Conservation (phyloP, 164 flowering plant species). For the Tetracentron sinense region DNA sequence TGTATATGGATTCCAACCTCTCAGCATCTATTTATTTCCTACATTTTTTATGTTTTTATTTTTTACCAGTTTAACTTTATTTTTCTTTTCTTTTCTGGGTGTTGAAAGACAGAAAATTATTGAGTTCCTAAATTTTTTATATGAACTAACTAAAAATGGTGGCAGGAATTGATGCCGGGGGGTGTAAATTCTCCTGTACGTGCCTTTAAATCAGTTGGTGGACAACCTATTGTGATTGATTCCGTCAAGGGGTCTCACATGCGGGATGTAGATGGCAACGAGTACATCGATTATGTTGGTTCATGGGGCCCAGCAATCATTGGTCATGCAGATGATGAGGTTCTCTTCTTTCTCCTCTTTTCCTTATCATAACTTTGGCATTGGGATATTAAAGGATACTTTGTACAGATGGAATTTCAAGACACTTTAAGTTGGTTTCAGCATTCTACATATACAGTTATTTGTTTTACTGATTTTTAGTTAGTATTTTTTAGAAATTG, state of each 20-base stretch:
- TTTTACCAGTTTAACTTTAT: not conserved
- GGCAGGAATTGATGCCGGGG: conserved; percentile 95
- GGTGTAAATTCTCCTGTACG: conserved; percentile 78
- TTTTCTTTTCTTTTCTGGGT: not conserved
- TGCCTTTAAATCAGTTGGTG: conserved; percentile 96
- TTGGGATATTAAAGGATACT: too few relatives aligned
- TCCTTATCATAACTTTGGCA: too few relatives aligned
- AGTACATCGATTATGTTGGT: conserved; percentile 95
- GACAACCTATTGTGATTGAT: conserved; percentile 90
- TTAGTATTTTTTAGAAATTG: too few relatives aligned
- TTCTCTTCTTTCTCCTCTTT: conserved; percentile 31
- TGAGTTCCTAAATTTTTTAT: too few relatives aligned
- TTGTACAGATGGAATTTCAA: too few relatives aligned
- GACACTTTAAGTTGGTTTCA: too few relatives aligned
- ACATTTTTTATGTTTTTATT: too few relatives aligned
- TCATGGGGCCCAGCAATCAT: conserved; percentile 99
- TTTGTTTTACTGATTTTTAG: too few relatives aligned
- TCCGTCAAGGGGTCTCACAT: conserved; percentile 87
- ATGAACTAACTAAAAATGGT: conserved; percentile 9
- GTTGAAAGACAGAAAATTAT: too few relatives aligned
- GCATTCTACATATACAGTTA: too few relatives aligned
- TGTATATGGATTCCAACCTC: not conserved
- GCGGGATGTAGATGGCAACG: conserved; percentile 97
- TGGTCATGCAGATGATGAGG: conserved; percentile 99
- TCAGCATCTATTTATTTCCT: not conserved